Evolutionary conservation across 1,284 basidiomycete genomes (phyloP).

Genomic region (Meripilus lineatus): DNA sequence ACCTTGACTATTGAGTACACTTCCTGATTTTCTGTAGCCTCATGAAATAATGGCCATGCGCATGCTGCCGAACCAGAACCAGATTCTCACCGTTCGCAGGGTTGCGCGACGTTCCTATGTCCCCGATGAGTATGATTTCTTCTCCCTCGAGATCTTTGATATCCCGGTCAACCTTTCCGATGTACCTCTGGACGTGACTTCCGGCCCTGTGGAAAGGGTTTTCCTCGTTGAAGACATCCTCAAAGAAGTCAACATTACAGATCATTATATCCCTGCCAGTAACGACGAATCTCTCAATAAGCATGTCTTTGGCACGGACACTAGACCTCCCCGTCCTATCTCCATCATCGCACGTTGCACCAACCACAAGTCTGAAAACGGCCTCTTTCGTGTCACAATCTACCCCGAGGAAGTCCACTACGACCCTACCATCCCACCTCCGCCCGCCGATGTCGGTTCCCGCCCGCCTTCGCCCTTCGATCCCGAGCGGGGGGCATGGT

Average conservation of each 20-base stretch:
- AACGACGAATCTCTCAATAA: not conserved
- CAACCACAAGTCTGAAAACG: too few species aligned
- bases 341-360: not conserved
- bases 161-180: not conserved
- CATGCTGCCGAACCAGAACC: conserved; percentile 48
- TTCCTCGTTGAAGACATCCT: not conserved
- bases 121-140: not conserved
- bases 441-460: too few species aligned
- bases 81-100: conserved; percentile 50
- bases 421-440: too few species aligned
- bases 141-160: not conserved
- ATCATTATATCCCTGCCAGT: not conserved
- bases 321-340: not conserved
- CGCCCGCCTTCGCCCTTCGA: too few species aligned
- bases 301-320: not conserved
- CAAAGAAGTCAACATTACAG: not conserved
- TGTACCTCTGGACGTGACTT: not conserved
- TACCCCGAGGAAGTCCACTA: not conserved
- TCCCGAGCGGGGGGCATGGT: too few species aligned
- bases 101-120: conserved; percentile 10
- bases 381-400: not conserved
- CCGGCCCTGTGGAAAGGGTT: not conserved
- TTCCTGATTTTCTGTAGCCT: too few species aligned
- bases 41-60: conserved; percentile 48
- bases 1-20: too few species aligned